Conservation (phyloP, 176 grass and related monocot species). For the Zizania latifolia region DNA sequence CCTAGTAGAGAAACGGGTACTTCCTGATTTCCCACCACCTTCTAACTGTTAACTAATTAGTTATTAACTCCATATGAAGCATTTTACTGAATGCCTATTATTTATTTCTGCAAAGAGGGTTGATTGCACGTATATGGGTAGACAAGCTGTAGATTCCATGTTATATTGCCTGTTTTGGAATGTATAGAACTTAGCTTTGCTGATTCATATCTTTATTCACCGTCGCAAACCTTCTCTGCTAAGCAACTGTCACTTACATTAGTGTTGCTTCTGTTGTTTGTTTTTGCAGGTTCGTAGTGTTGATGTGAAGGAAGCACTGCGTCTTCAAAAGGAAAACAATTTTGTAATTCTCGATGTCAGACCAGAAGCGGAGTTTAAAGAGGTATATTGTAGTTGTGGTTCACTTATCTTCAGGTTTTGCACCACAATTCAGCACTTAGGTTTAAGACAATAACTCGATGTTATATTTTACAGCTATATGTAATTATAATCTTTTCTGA, state of each 20-base stretch:
- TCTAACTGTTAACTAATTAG: not conserved
- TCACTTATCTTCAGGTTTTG: not conserved
- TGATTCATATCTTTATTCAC: slow-evolving; percentile 10
- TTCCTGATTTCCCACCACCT: not conserved
- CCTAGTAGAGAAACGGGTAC: slow-evolving; percentile 80
- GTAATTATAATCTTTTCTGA: not conserved
- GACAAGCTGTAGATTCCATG: not conserved
- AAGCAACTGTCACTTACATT: not conserved
- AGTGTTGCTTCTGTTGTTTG: slow-evolving; percentile 2
- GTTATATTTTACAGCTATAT: not conserved
- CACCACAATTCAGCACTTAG: not conserved
- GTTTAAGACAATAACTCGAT: not conserved
- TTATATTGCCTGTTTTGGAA: slow-evolving; percentile 19
- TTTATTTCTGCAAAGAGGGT: not conserved
- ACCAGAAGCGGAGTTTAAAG: slow-evolving; percentile 87
- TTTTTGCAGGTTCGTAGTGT: slow-evolving; percentile 78
- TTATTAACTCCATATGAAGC: not conserved
- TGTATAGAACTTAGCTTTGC: slow-evolving; percentile 8
- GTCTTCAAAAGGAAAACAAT: slow-evolving; percentile 97
- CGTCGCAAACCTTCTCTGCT: slow-evolving; percentile 1
- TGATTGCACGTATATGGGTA: not conserved
- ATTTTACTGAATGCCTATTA: not conserved
- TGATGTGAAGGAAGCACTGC: slow-evolving; percentile 92
- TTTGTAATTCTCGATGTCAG: slow-evolving; percentile 95
- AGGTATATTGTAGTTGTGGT: slow-evolving; percentile 37